Conservation (phyloP, 345 rosid genomes). For the Sisymbrium irio region DNA sequence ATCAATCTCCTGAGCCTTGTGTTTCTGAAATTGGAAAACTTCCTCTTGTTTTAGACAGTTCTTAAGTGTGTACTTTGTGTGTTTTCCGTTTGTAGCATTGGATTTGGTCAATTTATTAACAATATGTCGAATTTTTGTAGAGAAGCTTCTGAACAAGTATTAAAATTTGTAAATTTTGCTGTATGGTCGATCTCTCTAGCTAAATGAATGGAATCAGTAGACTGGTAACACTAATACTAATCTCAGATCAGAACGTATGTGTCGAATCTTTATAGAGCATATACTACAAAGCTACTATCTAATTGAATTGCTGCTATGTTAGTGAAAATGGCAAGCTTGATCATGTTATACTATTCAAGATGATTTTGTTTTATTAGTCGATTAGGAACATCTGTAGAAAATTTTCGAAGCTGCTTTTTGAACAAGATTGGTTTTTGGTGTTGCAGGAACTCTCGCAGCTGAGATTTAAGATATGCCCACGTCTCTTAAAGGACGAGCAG, state of each 20-base stretch:
- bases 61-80: no score
- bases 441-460: constrained; percentile 78
- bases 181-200: no score
- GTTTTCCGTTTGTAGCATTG: background rate
- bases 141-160: no score
- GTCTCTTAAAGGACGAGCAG: constrained; percentile 66
- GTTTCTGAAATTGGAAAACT: background rate
- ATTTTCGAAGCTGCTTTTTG: background rate
- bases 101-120: background rate
- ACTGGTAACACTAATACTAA: background rate
- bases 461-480: constrained; percentile 76
- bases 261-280: background rate
- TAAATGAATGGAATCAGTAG: background rate
- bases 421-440: constrained; percentile 1
- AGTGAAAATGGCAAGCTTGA: constrained; percentile 1
- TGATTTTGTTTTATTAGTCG: background rate
- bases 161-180: no score
- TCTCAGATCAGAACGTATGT: background rate
- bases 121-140: background rate
- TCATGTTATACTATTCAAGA: background rate
- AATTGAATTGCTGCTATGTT: background rate
- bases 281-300: background rate
- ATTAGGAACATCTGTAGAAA: background rate
- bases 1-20: background rate
- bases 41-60: no score